Evolutionary conservation across 148 eudicot genomes (phyloP), one percentile per base, ranked within the genome.

Genomic region (Arctostaphylos glauca): DNA sequence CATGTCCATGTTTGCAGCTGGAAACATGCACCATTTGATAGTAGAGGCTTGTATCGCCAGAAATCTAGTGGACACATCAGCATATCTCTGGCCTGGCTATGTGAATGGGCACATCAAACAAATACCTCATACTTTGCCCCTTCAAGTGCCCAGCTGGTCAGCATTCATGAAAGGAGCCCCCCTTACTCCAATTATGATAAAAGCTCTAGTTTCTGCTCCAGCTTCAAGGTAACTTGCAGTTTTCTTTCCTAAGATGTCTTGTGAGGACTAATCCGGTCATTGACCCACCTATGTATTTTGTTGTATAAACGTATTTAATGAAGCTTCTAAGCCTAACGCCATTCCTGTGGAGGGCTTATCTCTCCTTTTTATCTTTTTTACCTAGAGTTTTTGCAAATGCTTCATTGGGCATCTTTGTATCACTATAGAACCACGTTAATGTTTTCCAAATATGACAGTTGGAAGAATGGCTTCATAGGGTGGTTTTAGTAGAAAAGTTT

Each of bases 11-110:
- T 19, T 82, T 89, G 94, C 96, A 96, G 99, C 94, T 87, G 99
- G 99, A 75, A 94, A 88, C 88, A 88, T 96, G 91, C 92, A 86
- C 62, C 99, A 96, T 89, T 89, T 96, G 86, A 90, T 96, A 83
- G 93, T 96, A 56, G 99, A 96, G 86, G 92, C 98, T 78, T 96
- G 98, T 86, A 91, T 96, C 71, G 92, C 98, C 53, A 86, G 98
- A 88, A 91, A 91, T 85, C 88, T 96, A 47, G 84, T 96, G 87
- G 99, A 96, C 85, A 91, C 93, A 44, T 93, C 99, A 70, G 98
- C 94, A 72, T 96, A 96, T 87, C 87, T 87, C 83, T 96, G 99
- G 99, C 96, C 97, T 6, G 98, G 98, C 73, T 96, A 94, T 83
- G 97, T 92, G 55, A 94, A 89, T 62, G 89, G 90, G 49, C 81